Conservation (phyloP, 129 eudicot genomes). For the Saposhnikovia divaricata region DNA sequence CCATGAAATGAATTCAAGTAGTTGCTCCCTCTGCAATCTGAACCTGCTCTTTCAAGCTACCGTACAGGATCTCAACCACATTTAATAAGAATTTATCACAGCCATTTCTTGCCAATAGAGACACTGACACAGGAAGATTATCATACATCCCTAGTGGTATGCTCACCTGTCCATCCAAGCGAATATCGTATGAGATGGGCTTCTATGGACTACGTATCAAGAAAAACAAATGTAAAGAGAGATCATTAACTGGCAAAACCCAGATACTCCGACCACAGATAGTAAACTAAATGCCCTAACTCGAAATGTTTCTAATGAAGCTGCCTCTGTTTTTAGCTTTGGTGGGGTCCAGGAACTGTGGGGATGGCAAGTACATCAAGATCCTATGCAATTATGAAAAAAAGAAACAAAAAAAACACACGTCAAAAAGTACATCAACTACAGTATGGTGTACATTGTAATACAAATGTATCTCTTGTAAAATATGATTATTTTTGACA, state of each 20-base stretch:
- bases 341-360: constrained; percentile 95
- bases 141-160: constrained; percentile 61
- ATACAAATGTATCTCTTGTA: no score
- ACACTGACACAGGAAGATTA: constrained; percentile 74
- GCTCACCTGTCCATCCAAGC: constrained; percentile 42
- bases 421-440: background rate
- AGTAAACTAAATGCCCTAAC: constrained; percentile 79
- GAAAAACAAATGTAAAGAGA: background rate
- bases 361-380: constrained; percentile 64
- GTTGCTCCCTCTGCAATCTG: constrained; percentile 30
- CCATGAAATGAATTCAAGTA: constrained; percentile 14
- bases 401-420: background rate
- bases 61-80: constrained; percentile 47
- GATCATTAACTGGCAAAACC: constrained; percentile 69
- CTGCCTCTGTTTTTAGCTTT: constrained; percentile 61
- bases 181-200: background rate
- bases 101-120: constrained; percentile 80
- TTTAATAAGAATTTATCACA: constrained; percentile 64
- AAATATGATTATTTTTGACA: no score
- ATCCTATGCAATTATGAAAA: constrained; percentile 33
- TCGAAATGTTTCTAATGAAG: constrained; percentile 61
- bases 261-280: constrained; percentile 81
- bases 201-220: background rate
- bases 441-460: background rate
- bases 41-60: constrained; percentile 35